A percentile compares a stretch with the other conserved stretches of the same genome.
Conservation (phyloP, 2,329 filamentous ascomycete species). For the Aspergillus cejpii region DNA sequence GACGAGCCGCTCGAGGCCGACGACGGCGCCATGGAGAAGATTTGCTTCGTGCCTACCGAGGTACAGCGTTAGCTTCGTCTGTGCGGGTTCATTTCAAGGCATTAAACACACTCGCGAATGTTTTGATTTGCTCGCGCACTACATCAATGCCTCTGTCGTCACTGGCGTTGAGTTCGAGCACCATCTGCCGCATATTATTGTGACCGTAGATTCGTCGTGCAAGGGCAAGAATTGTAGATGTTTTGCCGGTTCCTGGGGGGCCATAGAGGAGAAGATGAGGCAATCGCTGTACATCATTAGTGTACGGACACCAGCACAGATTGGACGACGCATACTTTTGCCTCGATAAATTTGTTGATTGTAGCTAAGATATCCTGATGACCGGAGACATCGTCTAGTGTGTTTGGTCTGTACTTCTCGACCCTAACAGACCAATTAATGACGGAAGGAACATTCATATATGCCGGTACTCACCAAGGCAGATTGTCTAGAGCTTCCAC, state of each 20-base stretch:
- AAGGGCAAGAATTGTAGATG: conserved; percentile 88
- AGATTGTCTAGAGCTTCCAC: conserved; percentile 89
- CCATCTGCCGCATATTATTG: conserved; percentile 95
- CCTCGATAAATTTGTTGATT: conserved; percentile 94
- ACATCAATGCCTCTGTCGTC: conserved; percentile 98
- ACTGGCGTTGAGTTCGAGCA: conserved; percentile 92
- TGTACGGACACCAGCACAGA: neutral
- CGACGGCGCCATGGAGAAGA: conserved; percentile 63
- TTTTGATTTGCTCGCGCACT: conserved; percentile 98
- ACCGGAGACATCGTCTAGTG: conserved; percentile 85
- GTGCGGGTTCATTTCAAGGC: too few species aligned
- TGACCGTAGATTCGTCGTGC: conserved; percentile 86
- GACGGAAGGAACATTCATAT: too few species aligned
- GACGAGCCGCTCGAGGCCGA: conserved; percentile 39
- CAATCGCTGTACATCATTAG: conserved; percentile 51
- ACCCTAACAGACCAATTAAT: conserved; percentile 55
- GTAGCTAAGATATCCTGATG: conserved; percentile 96
- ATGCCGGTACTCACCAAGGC: conserved; percentile 61
- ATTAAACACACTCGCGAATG: conserved; percentile 64
- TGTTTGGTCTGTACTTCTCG: conserved; percentile 89
- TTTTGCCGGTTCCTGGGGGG: conserved; percentile 94
- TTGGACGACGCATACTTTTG: conserved; percentile 54
- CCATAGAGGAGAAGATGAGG: conserved; percentile 96
- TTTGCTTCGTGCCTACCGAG: conserved; percentile 71
- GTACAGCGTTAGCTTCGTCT: conserved; percentile 4